Percentiles rank a stretch among this genome's conserved stretches.
Conservation (phyloP, 129 eudicot species). For the Silybum marianum region DNA sequence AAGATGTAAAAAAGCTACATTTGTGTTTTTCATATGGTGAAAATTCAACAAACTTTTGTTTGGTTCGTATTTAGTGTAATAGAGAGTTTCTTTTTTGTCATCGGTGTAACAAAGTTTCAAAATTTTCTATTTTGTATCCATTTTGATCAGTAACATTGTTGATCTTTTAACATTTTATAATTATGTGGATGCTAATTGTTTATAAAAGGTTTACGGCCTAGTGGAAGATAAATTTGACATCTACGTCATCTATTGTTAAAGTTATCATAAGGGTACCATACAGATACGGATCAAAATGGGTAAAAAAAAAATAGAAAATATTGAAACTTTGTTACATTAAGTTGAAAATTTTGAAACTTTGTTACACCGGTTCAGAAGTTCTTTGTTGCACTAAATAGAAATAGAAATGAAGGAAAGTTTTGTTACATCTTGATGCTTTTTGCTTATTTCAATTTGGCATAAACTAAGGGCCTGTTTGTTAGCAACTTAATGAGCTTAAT, state of each 20-base stretch:
- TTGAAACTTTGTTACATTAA: no score
- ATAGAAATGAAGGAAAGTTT: not conserved
- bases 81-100: not conserved
- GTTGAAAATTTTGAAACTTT: not conserved
- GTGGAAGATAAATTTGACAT: not conserved
- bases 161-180: not conserved
- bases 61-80: not conserved
- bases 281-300: not conserved
- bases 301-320: not conserved
- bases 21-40: not conserved
- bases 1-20: not conserved
- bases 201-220: not conserved
- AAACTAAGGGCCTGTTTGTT: not conserved
- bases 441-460: not conserved
- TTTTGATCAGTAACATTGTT: not conserved
- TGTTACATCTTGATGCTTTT: not conserved
- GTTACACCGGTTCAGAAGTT: not conserved
- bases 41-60: not conserved
- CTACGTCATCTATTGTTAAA: no score
- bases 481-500: no score
- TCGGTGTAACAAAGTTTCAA: not conserved
- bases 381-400: not conserved
- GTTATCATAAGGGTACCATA: not conserved
- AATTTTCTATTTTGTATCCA: not conserved
- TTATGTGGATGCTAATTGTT: not conserved